Evolutionary conservation across 192 early-diverging fungal species (phyloP).

Genomic region (Entomortierella beljakovae): DNA sequence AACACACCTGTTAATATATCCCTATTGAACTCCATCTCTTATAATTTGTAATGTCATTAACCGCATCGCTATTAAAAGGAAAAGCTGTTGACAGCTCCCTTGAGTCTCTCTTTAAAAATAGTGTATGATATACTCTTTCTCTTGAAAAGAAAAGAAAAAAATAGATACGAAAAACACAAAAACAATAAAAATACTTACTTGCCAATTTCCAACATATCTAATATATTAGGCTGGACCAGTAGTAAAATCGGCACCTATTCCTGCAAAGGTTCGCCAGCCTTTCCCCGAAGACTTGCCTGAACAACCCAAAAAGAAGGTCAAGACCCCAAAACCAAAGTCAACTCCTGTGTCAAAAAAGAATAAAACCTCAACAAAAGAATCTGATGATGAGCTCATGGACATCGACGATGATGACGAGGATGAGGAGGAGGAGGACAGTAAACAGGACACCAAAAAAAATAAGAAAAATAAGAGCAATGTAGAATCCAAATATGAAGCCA

Average conservation of each 20-base stretch:
- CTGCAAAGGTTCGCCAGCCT: conserved; percentile 42
- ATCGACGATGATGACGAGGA: conserved; percentile 17
- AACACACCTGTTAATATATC: background rate
- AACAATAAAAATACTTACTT: conserved; percentile 7
- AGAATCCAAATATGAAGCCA: conserved; percentile 48
- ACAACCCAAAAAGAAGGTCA: conserved; percentile 36
- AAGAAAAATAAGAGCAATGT: conserved; percentile 33
- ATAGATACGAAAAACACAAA: conserved; percentile 3
- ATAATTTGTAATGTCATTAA: conserved; percentile 30
- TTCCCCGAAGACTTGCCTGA: conserved; percentile 40
- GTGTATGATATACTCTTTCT: conserved; percentile 39
- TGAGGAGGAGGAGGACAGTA: conserved; percentile 12
- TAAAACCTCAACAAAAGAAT: conserved; percentile 12
- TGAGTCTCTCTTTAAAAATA: conserved; percentile 74
- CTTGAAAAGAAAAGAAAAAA: background rate
- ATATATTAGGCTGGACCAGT: conserved; percentile 48
- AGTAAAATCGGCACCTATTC: conserved; percentile 22
- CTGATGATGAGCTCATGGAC: conserved; percentile 3
- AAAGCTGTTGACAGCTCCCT: conserved; percentile 61
- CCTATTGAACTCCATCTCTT: background rate
- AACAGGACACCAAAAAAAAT: conserved; percentile 6
- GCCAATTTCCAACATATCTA: background rate
- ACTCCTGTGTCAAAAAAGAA: conserved; percentile 41
- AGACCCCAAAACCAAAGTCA: conserved; percentile 42
- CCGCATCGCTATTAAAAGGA: conserved; percentile 37